Evolutionary conservation across 768 basidiomycete species (phyloP), one percentile per base, ranked within the genome.

Genomic region (Amanita brunnescens): DNA sequence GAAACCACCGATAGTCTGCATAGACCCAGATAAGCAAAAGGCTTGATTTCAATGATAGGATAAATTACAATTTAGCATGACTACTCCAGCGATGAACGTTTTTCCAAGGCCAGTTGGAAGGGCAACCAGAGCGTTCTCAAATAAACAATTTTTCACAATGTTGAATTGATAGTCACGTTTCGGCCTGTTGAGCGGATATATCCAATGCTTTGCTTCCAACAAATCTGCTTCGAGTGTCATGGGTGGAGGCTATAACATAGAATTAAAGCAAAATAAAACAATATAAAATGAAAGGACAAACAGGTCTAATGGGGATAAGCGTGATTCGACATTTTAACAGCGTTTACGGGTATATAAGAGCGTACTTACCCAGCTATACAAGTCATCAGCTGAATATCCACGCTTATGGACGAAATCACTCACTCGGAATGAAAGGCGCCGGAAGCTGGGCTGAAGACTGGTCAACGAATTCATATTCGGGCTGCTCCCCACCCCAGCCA

Each of bases 61-160:
- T 41, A 9, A 1, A 18, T 26, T 6, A 61, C 91, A 95, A 61
- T 94, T 95, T 24, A 94, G 69, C 95, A 99, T 97, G 18, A 99
- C 79, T 2, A 91, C 91, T 1, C 95, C 93, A 3, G 96, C 96
- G 54, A 99, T 87, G 60, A 99, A 98, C 0, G 96, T 99, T 70
- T 99, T 99, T 13, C 96, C 96, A 10, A 98, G 71, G 40, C 96
- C 96, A 0, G 96, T 99, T 1, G 96, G 96, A 12, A 99, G 70
- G 0, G 93, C 87, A 24, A 97, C 93, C 6, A 99, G 78, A 6
- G 91, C 89, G 61, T 99, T 98, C 21, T 97, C 88, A 60, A 88
- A 91, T 20, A 99, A 74, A 58, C 83, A 87, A 26, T 80, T 75
- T 60, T 77, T 82, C 52, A 91, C 86, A 53, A 99, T 97, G 53